Evolutionary conservation across 2,329 filamentous ascomycete species (phyloP).

Genomic region (Lithohypha guttulata): DNA sequence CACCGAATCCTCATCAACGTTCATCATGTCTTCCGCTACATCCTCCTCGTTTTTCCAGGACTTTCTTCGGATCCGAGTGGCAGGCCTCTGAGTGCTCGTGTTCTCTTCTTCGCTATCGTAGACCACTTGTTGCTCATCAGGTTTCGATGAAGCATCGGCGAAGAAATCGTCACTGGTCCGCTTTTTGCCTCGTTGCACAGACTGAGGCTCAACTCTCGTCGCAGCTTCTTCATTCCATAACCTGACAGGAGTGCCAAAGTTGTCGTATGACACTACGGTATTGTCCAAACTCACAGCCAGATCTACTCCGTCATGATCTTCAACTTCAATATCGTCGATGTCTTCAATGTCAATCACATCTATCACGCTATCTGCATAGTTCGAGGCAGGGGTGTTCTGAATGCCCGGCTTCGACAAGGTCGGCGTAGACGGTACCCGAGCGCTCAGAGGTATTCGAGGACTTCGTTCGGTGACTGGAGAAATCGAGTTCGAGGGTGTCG

Average conservation of each 20-base stretch:
- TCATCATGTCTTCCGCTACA: too few species aligned
- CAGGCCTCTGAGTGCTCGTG: background rate
- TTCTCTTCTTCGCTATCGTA: constrained; percentile 1
- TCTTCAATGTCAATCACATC: constrained; percentile 31
- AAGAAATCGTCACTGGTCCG: constrained; percentile 39
- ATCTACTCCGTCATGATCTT: too few species aligned
- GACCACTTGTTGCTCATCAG: background rate
- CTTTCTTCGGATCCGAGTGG: too few species aligned
- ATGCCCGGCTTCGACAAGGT: background rate
- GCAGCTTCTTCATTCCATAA: constrained; percentile 37
- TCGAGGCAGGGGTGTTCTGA: constrained; percentile 10
- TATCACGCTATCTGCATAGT: constrained; percentile 14
- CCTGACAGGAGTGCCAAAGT: constrained; percentile 31
- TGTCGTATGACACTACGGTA: constrained; percentile 30
- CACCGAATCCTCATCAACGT: too few species aligned
- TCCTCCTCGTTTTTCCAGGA: too few species aligned
- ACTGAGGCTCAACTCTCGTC: constrained; percentile 26
- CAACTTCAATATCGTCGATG: constrained; percentile 32
- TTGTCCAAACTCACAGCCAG: constrained; percentile 18
- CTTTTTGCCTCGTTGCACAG: constrained; percentile 35
- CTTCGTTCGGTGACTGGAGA: constrained; percentile 1
- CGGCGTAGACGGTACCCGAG: background rate
- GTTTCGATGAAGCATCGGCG: background rate
- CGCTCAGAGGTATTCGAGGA: background rate
- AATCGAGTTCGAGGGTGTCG: constrained; percentile 17